A percentile compares a stretch with the other conserved stretches of the same genome.
phyloP scores from a whole-genome alignment of 805 yeast species.

The Yarrowia divulgata region DNA sequence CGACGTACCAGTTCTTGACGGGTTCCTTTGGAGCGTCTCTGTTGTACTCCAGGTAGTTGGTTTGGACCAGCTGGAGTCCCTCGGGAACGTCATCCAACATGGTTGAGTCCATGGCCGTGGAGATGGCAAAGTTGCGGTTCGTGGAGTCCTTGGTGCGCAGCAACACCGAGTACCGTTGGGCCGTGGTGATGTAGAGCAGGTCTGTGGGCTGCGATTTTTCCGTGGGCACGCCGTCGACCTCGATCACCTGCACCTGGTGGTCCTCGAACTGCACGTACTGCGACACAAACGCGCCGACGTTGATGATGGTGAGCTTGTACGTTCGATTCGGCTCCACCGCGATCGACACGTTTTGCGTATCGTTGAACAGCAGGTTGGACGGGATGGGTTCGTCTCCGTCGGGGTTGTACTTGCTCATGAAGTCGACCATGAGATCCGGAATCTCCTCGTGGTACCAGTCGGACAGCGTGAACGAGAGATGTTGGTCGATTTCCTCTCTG shows the following conservation, averaged over 20 bases:
- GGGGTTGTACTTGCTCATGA: conserved; percentile 63
- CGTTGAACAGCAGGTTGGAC: conserved; percentile 52
- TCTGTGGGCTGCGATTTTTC: conserved; percentile 62
- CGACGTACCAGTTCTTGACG: conserved; percentile 47
- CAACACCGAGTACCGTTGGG: conserved; percentile 86
- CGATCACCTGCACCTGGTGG: conserved; percentile 82
- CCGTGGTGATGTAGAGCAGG: conserved; percentile 79
- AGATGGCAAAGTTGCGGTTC: conserved; percentile 73
- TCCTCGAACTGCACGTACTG: conserved; percentile 88
- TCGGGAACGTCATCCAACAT: conserved; percentile 79
- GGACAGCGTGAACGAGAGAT: conserved; percentile 66
- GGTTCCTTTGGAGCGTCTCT: conserved; percentile 49
- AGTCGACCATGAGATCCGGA: conserved; percentile 50
- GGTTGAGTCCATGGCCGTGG: conserved; percentile 76
- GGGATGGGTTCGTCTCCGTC: conserved; percentile 83
- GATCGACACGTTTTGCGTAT: conserved; percentile 46
- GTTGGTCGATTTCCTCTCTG: conserved; percentile 72
- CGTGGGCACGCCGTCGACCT: conserved; percentile 86
- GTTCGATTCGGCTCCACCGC: conserved; percentile 80
- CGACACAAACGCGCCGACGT: conserved; percentile 88
- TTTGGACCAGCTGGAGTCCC: conserved; percentile 70
- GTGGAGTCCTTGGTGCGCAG: conserved; percentile 71
- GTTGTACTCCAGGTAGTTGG: conserved; percentile 70
- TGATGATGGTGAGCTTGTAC: conserved; percentile 77
- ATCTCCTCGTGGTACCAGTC: conserved; percentile 86